Percentiles rank a stretch among this genome's conserved stretches.
Evolutionary conservation across 768 basidiomycete genomes (phyloP).

Genomic region (Boletus sp.): DNA sequence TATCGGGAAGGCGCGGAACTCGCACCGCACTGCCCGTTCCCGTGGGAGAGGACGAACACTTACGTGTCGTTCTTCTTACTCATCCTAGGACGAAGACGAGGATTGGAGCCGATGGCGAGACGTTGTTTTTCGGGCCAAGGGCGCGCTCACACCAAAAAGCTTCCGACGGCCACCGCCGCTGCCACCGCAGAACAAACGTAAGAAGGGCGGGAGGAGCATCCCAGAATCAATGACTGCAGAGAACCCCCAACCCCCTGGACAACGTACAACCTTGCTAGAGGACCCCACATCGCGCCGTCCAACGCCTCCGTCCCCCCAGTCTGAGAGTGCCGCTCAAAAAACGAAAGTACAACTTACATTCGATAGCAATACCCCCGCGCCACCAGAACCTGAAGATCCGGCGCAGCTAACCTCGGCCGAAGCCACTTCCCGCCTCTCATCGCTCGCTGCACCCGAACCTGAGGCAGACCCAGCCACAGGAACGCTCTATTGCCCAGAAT

Average conservation of each 20-base stretch:
- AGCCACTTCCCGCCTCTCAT: slow-evolving; percentile 38
- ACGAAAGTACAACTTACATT: background rate
- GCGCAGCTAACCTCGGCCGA: slow-evolving; percentile 45
- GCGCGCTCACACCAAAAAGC: slow-evolving; percentile 41
- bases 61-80: background rate
- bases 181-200: slow-evolving; percentile 59
- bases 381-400: background rate
- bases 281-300: background rate
- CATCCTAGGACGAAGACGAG: slow-evolving; percentile 71
- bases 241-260: background rate
- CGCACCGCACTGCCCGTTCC: background rate
- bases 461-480: slow-evolving; percentile 40
- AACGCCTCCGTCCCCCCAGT: background rate
- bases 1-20: background rate
- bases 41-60: background rate
- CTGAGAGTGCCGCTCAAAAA: background rate
- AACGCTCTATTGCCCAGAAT: slow-evolving; percentile 77
- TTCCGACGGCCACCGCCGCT: slow-evolving; percentile 34
- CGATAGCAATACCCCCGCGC: background rate
- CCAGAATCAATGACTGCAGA: slow-evolving; percentile 9
- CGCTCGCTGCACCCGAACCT: slow-evolving; percentile 19
- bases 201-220: slow-evolving; percentile 46
- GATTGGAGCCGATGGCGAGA: slow-evolving; percentile 90
- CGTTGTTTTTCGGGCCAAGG: slow-evolving; percentile 76
- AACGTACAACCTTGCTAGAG: background rate